These are phyloP conservation scores for Haplosporangium gracile DNA, from an alignment of 192 early-diverging fungal species.

Conservation along the genomic window DNA sequence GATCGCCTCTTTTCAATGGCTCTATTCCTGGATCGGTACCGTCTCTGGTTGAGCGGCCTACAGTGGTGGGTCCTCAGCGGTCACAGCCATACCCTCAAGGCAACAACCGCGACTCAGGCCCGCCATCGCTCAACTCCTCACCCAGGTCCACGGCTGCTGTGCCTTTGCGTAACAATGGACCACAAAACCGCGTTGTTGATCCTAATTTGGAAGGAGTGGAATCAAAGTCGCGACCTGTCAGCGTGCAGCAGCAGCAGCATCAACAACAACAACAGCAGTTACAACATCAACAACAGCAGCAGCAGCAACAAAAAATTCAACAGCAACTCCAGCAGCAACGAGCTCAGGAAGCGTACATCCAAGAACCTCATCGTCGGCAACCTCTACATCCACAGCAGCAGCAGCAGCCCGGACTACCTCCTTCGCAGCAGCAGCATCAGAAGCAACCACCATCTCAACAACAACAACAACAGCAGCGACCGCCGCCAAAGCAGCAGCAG, in stretches of 20 bases:
- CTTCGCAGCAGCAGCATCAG: neutral
- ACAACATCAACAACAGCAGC: slow-evolving; percentile 8
- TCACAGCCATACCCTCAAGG: slow-evolving; percentile 18
- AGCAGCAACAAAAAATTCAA: slow-evolving; percentile 10
- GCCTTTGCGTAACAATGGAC: neutral
- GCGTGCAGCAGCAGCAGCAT: neutral
- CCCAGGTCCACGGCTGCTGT: neutral
- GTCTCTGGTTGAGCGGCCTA: slow-evolving; percentile 17
- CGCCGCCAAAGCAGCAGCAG: neutral
- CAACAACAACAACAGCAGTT: slow-evolving; percentile 15
- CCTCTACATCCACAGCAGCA: neutral
- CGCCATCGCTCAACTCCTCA: neutral
- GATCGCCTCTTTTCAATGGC: slow-evolving; percentile 21
- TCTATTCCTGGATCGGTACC: neutral
- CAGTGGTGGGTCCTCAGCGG: slow-evolving; percentile 19
- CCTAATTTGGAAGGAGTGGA: slow-evolving; percentile 7
- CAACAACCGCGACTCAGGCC: slow-evolving; percentile 9
- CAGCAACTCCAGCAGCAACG: neutral
- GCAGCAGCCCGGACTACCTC: no score
- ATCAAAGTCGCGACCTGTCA: neutral
- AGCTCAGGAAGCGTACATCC: neutral
- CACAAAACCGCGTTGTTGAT: slow-evolving; percentile 9
- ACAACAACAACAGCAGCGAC: no score
- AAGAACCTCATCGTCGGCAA: neutral
- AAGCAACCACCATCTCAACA: no score